Evolutionary conservation across 2,329 filamentous ascomycete genomes (phyloP).

Genomic region (Diaporthe batatas): DNA sequence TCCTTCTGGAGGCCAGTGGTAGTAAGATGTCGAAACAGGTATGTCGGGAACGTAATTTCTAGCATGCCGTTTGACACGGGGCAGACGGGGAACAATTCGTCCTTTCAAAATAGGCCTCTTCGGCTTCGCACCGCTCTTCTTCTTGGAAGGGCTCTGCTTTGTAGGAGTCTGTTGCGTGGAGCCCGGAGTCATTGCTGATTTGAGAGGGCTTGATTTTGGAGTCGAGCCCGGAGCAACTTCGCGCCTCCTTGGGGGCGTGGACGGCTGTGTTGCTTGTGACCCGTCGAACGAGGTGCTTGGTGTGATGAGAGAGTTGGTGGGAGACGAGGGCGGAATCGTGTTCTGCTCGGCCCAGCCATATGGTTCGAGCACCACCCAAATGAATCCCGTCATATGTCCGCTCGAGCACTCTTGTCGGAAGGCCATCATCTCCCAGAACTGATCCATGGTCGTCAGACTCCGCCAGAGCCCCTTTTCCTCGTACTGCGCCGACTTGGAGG

Average conservation of each 20-base stretch:
- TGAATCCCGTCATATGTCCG: conserved; percentile 90
- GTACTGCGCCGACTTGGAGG: conserved; percentile 68
- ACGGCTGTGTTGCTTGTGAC: conserved; percentile 41
- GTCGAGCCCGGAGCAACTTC: conserved; percentile 42
- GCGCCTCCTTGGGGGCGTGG: conserved; percentile 52
- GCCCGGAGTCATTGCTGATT: conserved; percentile 47
- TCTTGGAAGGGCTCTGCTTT: conserved; percentile 42
- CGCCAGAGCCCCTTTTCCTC: conserved; percentile 80
- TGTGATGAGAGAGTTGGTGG: conserved; percentile 45
- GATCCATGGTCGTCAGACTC: conserved; percentile 84
- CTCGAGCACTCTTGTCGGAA: conserved; percentile 96
- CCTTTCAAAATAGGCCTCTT: conserved; percentile 67
- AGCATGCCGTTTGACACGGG: conserved; percentile 72
- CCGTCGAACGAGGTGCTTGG: conserved; percentile 49
- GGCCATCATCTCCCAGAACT: conserved; percentile 99
- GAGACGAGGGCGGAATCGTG: conserved; percentile 41
- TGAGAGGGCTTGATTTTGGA: conserved; percentile 47
- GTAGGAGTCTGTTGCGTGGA: conserved; percentile 51
- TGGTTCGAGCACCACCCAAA: conserved; percentile 90
- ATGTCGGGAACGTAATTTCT: conserved; percentile 63
- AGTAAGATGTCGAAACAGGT: conserved; percentile 71
- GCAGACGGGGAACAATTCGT: conserved; percentile 72
- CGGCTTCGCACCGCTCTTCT: conserved; percentile 52
- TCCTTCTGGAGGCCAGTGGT: conserved; percentile 73
- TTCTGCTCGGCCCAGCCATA: conserved; percentile 35